A percentile compares a stretch with the other conserved stretches of the same genome.
These are phyloP conservation scores for Xylaria sp. DNA, from an alignment of 2,329 filamentous ascomycete genomes.

Conservation along the genomic window DNA sequence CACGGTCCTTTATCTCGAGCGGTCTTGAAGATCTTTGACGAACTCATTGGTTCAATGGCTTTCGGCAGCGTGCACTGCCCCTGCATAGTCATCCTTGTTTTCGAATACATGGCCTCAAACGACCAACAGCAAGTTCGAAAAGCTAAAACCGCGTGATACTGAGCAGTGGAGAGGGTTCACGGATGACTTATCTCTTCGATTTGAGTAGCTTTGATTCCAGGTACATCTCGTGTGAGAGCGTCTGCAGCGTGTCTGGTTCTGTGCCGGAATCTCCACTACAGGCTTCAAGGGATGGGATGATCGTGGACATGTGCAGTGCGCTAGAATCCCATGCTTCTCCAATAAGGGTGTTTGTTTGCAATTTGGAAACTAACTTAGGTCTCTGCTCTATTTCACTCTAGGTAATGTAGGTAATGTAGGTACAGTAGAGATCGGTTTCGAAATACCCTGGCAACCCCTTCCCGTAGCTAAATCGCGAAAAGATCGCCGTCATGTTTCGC, in stretches of 20 bases:
- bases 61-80: not conserved
- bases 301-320: not conserved
- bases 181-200: not conserved
- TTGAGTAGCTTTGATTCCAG: not conserved
- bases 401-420: no score
- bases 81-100: constrained; percentile 2
- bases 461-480: not conserved
- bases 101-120: not conserved
- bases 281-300: not conserved
- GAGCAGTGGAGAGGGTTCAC: not conserved
- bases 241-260: not conserved
- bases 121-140: not conserved
- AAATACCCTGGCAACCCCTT: not conserved
- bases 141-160: not conserved
- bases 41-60: not conserved
- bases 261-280: not conserved
- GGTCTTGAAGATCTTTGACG: not conserved
- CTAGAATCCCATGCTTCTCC: not conserved
- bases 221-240: not conserved
- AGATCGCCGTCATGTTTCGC: not conserved
- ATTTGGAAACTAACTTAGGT: not conserved
- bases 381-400: not conserved
- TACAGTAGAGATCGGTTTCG: not conserved
- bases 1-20: not conserved
- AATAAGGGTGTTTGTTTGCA: not conserved